phyloP scores from a whole-genome alignment of 2,329 filamentous ascomycete genomes.

The Exophiala sideris region DNA sequence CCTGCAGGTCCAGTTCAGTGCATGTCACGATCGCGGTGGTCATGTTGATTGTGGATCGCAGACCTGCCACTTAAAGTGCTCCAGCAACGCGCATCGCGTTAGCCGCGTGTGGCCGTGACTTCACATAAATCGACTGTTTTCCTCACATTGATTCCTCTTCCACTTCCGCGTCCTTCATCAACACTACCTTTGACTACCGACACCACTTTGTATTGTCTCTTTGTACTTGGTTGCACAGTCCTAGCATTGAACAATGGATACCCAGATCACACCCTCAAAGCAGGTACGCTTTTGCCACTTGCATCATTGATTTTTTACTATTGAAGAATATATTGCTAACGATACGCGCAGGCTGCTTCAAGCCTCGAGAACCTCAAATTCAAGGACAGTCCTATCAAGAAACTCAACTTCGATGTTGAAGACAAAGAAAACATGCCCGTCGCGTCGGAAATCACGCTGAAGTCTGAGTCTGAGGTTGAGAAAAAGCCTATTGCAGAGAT shows the following conservation, averaged over 20 bases:
- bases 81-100: no score
- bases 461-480: constrained; percentile 54
- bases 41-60: no score
- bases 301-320: constrained; percentile 34
- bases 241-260: constrained; percentile 60
- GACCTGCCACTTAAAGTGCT: no score
- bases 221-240: constrained; percentile 15
- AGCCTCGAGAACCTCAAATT: constrained; percentile 87
- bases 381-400: constrained; percentile 82
- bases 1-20: no score
- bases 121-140: constrained; percentile 5
- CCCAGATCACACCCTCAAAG: constrained; percentile 71
- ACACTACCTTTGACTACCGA: constrained; percentile 1
- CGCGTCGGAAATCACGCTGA: constrained; percentile 49
- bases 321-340: constrained; percentile 39
- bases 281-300: constrained; percentile 55
- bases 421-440: constrained; percentile 77
- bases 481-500: constrained; percentile 51
- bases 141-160: constrained; percentile 16
- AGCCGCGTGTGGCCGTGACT: no score
- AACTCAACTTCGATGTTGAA: constrained; percentile 66
- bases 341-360: constrained; percentile 66
- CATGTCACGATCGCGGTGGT: no score
- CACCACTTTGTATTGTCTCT: constrained; percentile 13
- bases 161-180: constrained; percentile 14